These are phyloP conservation scores for Cucurbitaria berberidis DNA, from an alignment of 2,329 filamentous ascomycete genomes.

Conservation along the genomic window DNA sequence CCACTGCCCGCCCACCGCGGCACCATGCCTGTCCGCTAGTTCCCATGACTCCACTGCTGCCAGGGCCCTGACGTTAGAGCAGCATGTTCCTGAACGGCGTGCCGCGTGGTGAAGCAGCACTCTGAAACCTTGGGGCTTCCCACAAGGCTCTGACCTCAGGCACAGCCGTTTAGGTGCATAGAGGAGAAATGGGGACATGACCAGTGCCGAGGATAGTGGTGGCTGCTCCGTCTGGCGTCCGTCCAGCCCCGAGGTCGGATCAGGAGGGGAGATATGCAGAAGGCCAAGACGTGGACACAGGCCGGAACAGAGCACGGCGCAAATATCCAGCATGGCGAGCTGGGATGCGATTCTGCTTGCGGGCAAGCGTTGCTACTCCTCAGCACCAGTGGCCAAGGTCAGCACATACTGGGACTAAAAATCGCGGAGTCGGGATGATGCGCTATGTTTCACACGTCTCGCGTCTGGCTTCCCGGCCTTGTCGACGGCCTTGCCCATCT, in stretches of 20 bases:
- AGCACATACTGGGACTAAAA: constrained; percentile 21
- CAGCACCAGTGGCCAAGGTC: constrained; percentile 14
- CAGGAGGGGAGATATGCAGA: constrained; percentile 25
- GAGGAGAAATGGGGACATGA: background rate
- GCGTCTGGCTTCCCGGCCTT: constrained; percentile 21
- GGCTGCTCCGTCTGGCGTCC: constrained; percentile 15
- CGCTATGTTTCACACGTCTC: constrained; percentile 45
- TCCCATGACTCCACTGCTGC: constrained; percentile 26
- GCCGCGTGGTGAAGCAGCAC: constrained; percentile 28
- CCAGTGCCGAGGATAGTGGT: constrained; percentile 8
- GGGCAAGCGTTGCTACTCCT: constrained; percentile 22
- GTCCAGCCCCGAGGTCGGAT: constrained; percentile 24
- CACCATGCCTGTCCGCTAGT: constrained; percentile 34
- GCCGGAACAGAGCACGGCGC: constrained; percentile 23
- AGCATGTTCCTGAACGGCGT: constrained; percentile 40
- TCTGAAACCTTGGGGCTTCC: constrained; percentile 25
- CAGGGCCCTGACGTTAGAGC: constrained; percentile 21
- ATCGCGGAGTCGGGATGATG: constrained; percentile 43
- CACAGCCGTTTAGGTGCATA: constrained; percentile 19
- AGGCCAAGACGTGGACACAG: constrained; percentile 20
- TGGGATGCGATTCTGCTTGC: constrained; percentile 23
- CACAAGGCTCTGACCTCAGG: constrained; percentile 17
- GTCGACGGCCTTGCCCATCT: constrained; percentile 3
- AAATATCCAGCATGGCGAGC: constrained; percentile 32
- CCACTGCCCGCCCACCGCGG: constrained; percentile 27